Conservation (phyloP, 768 basidiomycete species). For the Leccinum sublutescens region DNA sequence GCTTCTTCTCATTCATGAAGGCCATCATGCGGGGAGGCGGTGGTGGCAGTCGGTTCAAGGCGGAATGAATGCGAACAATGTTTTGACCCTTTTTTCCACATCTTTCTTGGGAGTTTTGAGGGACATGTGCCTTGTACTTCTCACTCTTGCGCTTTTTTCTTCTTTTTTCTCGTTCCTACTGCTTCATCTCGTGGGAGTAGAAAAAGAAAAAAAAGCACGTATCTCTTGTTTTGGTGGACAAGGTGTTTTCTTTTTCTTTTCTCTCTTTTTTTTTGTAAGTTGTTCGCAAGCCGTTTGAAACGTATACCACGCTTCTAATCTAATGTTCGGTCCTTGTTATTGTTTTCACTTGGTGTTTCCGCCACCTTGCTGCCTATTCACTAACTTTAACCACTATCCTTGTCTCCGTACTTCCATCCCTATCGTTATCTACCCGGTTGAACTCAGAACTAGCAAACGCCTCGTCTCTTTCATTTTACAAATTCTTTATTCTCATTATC, state of each 20-base stretch:
- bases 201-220: not conserved
- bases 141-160: slow-evolving; percentile 1
- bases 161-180: not conserved
- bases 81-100: not conserved
- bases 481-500: not conserved
- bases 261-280: slow-evolving; percentile 1
- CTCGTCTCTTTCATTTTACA: not conserved
- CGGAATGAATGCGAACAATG: slow-evolving; percentile 30
- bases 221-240: slow-evolving; percentile 7
- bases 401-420: slow-evolving; percentile 1
- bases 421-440: slow-evolving; percentile 4
- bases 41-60: slow-evolving; percentile 53
- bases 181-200: slow-evolving; percentile 14
- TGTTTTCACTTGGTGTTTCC: not conserved
- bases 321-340: slow-evolving; percentile 2
- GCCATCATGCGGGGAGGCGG: slow-evolving; percentile 82
- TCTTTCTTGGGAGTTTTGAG: slow-evolving; percentile 8
- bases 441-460: slow-evolving; percentile 7
- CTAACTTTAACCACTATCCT: not conserved
- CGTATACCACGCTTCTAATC: slow-evolving; percentile 21
- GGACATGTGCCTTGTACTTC: slow-evolving; percentile 6
- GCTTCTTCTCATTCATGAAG: slow-evolving; percentile 87
- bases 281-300: slow-evolving; percentile 9
- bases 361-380: not conserved
- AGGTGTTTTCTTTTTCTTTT: not conserved